Evolutionary conservation across 495 filamentous ascomycete species (phyloP).

Genomic region (Pyronema omphalodes): DNA sequence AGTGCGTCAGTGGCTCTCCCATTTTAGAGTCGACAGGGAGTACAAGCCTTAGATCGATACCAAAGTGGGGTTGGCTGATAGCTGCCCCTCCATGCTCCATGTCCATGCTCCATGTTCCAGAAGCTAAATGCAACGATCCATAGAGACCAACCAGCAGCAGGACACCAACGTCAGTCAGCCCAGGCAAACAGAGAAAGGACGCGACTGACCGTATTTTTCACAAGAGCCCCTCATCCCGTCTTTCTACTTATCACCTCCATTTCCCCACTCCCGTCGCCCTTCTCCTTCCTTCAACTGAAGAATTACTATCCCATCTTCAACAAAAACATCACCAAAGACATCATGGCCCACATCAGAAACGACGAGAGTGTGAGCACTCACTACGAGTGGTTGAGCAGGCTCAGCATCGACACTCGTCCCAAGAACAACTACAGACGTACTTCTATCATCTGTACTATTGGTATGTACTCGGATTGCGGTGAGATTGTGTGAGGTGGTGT

Average conservation of each 20-base stretch:
- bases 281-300: neutral
- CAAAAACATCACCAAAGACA: neutral
- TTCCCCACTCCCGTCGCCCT: neutral
- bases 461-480: slow-evolving; percentile 30
- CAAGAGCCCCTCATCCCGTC: neutral
- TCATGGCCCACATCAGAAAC: neutral
- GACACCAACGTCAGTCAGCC: too few species aligned
- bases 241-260: neutral
- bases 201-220: neutral
- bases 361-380: slow-evolving; percentile 37
- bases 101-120: too few species aligned
- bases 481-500: neutral
- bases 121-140: too few species aligned
- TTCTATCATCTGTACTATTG: slow-evolving; percentile 97
- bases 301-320: neutral
- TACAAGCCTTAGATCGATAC: too few species aligned
- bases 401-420: slow-evolving; percentile 36
- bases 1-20: too few species aligned
- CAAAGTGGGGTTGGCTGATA: too few species aligned
- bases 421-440: slow-evolving; percentile 85
- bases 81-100: too few species aligned
- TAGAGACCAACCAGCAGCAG: too few species aligned
- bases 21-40: too few species aligned
- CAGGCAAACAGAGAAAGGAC: too few species aligned
- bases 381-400: slow-evolving; percentile 77